Base-by-base conservation (phyloP, 1,284 basidiomycete species). In the Papiliotrema terrestris region DNA sequence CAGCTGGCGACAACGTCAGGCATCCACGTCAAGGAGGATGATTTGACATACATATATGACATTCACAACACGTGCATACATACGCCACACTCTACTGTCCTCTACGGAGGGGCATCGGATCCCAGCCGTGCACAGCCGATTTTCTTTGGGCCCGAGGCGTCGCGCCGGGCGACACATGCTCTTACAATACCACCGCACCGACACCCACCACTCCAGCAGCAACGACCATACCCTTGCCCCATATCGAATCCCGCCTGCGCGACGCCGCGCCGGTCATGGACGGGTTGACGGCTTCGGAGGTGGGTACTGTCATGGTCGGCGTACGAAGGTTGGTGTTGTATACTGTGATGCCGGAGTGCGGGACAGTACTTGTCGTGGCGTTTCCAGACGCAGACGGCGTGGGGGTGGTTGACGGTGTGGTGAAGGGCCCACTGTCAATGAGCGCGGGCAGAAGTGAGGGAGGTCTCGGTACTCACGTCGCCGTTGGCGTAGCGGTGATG, bases 261-360 rank as follows among this genome's bases (percentile, higher is more conserved):
- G 35, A 3, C 17, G 45, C 46, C 17, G 35, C 46, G 32, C 46
- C 46, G 5, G 46, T 49, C 35, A 5, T 2, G 36, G 23, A 29
- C 32, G 36, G 46, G 15, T 49, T 49, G 35, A 36, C 46, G 19
- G 36, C 46, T 5, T 13, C 17, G 3, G 46, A 49, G 9, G 37
- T 14, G 8, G 32, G 8, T 3, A 20, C 46, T 8, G 36, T 9
- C 13, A 49, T n/a, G n/a, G 6, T 38, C 4, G 51, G 41, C 19
- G 23, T n/a, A 8, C 44, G 29, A 19, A 44, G 45, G 14, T 29
- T 52, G 32, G 14, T 32, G 45, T 54, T 42, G 46, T 54, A 49
- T 3, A 35, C n/a, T 19, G 52, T 54, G 37, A 54, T 23, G 20
- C 52, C 52, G 19, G 52, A 47, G 38, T 54, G 45, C 6, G 19